phyloP scores from a whole-genome alignment of 306 rosid genomes.

The Quercus variabilis region DNA sequence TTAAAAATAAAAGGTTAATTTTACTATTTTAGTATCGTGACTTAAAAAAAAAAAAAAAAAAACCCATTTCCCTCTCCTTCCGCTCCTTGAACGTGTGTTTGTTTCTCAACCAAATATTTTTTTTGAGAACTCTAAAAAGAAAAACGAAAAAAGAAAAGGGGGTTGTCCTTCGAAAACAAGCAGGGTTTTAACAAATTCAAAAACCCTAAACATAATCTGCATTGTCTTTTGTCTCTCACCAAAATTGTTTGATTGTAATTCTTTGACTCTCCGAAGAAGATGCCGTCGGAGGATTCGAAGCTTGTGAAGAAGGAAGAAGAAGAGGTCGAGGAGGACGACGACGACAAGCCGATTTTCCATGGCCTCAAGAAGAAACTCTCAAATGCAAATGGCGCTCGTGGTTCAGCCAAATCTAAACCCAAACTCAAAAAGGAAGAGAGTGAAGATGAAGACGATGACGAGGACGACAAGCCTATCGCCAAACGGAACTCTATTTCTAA shows the following conservation, averaged over 20 bases:
- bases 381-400: slow-evolving; percentile 20
- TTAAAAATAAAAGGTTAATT: too few relatives aligned
- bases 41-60: too few relatives aligned
- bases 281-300: slow-evolving; percentile 60
- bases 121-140: too few relatives aligned
- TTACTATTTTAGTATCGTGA: too few relatives aligned
- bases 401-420: slow-evolving; percentile 33
- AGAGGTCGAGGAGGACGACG: slow-evolving; percentile 27
- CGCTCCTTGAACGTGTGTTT: too few relatives aligned
- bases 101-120: too few relatives aligned
- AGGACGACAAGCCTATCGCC: slow-evolving; percentile 29
- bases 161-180: neutral
- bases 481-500: slow-evolving; percentile 21
- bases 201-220: neutral
- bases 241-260: neutral
- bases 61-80: too few relatives aligned
- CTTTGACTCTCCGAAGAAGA: neutral
- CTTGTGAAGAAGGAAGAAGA: slow-evolving; percentile 25
- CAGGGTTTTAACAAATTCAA: neutral
- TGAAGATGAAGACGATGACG: slow-evolving; percentile 23
- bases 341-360: slow-evolving; percentile 17
- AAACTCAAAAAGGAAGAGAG: slow-evolving; percentile 42
- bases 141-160: too few relatives aligned
- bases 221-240: neutral
- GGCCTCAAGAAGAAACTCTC: slow-evolving; percentile 30